Evolutionary conservation across 2,329 filamentous ascomycete genomes (phyloP).

Genomic region (Colletotrichum viniferum): DNA sequence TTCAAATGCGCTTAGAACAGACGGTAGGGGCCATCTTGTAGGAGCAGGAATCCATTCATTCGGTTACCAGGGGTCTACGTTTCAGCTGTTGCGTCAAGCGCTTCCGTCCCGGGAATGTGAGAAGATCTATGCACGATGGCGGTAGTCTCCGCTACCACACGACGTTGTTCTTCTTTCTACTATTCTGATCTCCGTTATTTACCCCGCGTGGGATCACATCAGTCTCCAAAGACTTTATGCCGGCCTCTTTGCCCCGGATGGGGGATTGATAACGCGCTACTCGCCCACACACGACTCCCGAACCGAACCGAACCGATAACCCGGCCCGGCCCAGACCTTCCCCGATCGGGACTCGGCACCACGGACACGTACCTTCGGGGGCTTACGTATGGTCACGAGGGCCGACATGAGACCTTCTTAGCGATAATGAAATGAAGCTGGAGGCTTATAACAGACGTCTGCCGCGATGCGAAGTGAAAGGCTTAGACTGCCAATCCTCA

Average conservation of each 20-base stretch:
- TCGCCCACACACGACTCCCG: neutral
- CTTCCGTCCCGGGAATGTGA: neutral
- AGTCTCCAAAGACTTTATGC: neutral
- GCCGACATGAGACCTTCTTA: neutral
- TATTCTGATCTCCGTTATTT: fast-evolving
- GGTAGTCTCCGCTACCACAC: fast-evolving
- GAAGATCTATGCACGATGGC: neutral
- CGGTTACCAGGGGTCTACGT: neutral
- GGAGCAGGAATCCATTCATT: fast-evolving
- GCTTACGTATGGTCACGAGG: neutral
- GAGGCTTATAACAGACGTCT: neutral
- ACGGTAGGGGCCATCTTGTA: neutral
- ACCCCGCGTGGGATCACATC: neutral
- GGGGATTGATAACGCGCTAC: neutral
- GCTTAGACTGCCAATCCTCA: neutral
- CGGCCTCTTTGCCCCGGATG: neutral
- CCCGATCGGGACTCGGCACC: neutral
- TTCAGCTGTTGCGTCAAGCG: neutral
- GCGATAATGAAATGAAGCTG: neutral
- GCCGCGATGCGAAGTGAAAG: neutral
- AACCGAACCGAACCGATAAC: conserved; percentile 3
- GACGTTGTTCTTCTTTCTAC: neutral
- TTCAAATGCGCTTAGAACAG: neutral
- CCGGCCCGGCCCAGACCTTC: neutral
- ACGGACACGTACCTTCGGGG: neutral